These are phyloP conservation scores for Eragrostis nindensis DNA, from an alignment of 176 grass and related monocot genomes.

Conservation along the genomic window DNA sequence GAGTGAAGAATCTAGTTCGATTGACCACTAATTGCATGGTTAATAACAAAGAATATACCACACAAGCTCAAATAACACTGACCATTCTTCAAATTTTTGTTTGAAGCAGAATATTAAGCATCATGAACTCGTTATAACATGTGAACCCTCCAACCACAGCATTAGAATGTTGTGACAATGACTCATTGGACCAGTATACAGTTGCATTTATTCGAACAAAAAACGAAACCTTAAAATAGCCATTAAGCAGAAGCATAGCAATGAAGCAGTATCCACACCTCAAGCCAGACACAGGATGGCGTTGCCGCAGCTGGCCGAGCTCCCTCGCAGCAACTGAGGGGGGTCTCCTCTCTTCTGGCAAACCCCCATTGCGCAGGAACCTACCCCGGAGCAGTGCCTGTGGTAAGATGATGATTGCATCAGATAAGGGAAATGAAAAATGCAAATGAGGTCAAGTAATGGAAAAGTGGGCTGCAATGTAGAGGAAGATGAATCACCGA, in stretches of 20 bases:
- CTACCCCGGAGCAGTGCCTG: conserved; percentile 82
- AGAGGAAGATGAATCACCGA: conserved; percentile 28
- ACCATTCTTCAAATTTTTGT: background rate
- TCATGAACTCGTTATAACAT: conserved; percentile 17
- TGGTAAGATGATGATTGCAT: background rate
- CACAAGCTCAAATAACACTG: background rate
- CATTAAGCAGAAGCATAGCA: background rate
- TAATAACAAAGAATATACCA: background rate
- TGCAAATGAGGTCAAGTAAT: background rate
- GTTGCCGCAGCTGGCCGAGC: conserved; percentile 79
- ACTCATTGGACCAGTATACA: conserved; percentile 26
- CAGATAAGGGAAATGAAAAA: background rate
- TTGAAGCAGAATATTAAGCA: conserved; percentile 6
- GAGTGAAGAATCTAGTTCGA: background rate
- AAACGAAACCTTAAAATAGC: background rate
- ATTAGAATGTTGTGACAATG: conserved; percentile 38
- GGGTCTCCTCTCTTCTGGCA: conserved; percentile 64
- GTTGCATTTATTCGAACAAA: conserved; percentile 18
- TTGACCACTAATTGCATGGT: background rate
- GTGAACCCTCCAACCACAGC: conserved; percentile 27
- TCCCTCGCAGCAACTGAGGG: conserved; percentile 72
- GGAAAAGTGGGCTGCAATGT: conserved; percentile 8
- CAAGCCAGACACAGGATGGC: conserved; percentile 78
- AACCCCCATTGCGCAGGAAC: conserved; percentile 70
- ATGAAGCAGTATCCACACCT: conserved; percentile 47